phyloP scores from a whole-genome alignment of 805 yeast species.

The Priceomyces fermenticarens region DNA sequence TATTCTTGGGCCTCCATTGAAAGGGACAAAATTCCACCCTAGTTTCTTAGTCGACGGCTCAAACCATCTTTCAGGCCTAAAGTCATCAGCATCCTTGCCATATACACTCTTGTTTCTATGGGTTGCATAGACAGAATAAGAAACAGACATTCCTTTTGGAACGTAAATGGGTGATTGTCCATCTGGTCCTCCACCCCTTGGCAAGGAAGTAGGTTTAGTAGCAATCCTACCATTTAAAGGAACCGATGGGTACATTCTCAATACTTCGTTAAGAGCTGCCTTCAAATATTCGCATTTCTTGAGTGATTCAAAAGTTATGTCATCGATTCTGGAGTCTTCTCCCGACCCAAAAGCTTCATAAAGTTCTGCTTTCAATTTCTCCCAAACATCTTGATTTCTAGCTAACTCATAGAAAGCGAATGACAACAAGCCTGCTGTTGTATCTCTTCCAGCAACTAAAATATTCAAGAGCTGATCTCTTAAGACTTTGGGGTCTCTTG shows the following conservation, averaged over 20 bases:
- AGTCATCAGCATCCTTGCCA: slow-evolving; percentile 28
- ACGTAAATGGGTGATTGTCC: slow-evolving; percentile 37
- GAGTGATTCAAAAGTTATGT: slow-evolving; percentile 45
- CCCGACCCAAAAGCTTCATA: slow-evolving; percentile 28
- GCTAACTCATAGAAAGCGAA: slow-evolving; percentile 45
- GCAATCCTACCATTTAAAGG: slow-evolving; percentile 49
- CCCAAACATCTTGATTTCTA: slow-evolving; percentile 37
- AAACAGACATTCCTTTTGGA: slow-evolving; percentile 40
- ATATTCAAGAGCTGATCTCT: slow-evolving; percentile 50
- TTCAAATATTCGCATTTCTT: slow-evolving; percentile 47
- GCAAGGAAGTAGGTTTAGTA: slow-evolving; percentile 44
- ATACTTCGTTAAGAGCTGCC: slow-evolving; percentile 44
- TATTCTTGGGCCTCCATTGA: slow-evolving; percentile 37
- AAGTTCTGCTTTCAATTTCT: slow-evolving; percentile 35
- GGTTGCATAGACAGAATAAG: slow-evolving; percentile 37
- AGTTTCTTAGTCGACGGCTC: slow-evolving; percentile 17
- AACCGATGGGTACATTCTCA: slow-evolving; percentile 51
- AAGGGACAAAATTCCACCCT: slow-evolving; percentile 36
- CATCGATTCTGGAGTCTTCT: slow-evolving; percentile 28
- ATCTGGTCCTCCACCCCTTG: slow-evolving; percentile 48
- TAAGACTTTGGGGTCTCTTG: slow-evolving; percentile 45
- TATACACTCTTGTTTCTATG: slow-evolving; percentile 35
- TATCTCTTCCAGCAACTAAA: slow-evolving; percentile 55
- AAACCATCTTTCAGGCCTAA: slow-evolving; percentile 34
- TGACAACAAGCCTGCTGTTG: slow-evolving; percentile 52